Base-by-base conservation (phyloP, 176 grass and related monocot species). In the Calamus simplicifolius region DNA sequence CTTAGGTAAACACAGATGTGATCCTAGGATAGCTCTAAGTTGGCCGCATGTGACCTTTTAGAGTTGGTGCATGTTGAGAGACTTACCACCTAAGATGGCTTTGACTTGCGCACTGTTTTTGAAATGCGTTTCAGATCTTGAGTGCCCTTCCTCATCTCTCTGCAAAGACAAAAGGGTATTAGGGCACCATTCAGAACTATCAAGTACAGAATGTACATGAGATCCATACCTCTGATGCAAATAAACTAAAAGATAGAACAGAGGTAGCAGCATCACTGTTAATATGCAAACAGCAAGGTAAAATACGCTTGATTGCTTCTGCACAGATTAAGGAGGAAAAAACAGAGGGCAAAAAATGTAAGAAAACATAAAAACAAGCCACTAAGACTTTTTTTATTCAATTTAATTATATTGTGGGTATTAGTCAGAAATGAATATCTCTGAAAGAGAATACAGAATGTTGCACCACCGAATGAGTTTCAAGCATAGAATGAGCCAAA, bases 221-320 rank as follows among this genome's bases (percentile, higher is more conserved):
- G 21, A 27, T 51, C 12, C 71, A 75, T 77, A 97, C 92, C 92
- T 97, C 73, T 72, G 83, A 27, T 90, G 81, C 75, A 97, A 79
- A 70, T 90, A 97, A 64, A 88, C 75, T 68, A 91, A 85, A 61
- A 88, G 52, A 85, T 97, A 97, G 81, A 97, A 91, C 29, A 97
- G 62, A 38, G 84, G 92, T 75, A 97, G 62, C 61, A 97, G 81
- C 64, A 97, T 70, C 65, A 91, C 16, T 10, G 67, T 85, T 75
- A 97, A 85, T 61, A 88, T 63, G 69, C 81, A 82, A 48, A 83
- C 49, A 49, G 84, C 83, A 71, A 97, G 71, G 73, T 86, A 90
- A 67, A 85, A 79, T 64, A 82, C 72, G 52, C 81, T 97, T 72
- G 78, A 79, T 83, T 78, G 75, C 76, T 90, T 88, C 92, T 97